Evolutionary conservation across 805 yeast genomes (phyloP).

Genomic region (Wickerhamiella bombiphila): DNA sequence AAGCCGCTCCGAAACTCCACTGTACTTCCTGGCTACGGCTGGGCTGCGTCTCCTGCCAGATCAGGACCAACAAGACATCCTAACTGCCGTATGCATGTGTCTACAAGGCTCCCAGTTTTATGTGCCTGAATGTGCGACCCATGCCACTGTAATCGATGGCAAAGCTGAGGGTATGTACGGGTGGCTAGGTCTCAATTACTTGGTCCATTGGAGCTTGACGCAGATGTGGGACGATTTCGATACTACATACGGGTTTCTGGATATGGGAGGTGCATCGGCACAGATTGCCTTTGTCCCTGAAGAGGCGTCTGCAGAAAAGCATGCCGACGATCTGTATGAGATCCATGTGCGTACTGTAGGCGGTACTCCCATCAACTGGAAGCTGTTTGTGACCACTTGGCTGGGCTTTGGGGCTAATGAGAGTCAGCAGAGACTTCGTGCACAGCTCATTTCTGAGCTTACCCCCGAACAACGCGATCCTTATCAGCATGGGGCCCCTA

Average conservation of each 20-base stretch:
- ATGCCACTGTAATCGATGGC: constrained; percentile 81
- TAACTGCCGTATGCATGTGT: constrained; percentile 45
- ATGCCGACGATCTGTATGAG: constrained; percentile 56
- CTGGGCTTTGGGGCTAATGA: constrained; percentile 95
- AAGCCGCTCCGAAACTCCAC: constrained; percentile 54
- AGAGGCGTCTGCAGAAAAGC: constrained; percentile 42
- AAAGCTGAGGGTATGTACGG: constrained; percentile 91
- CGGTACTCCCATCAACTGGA: constrained; percentile 64
- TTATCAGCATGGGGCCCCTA: constrained; percentile 7
- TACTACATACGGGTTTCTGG: constrained; percentile 75
- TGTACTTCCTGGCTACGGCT: constrained; percentile 88
- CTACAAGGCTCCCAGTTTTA: constrained; percentile 42
- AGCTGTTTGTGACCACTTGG: constrained; percentile 91
- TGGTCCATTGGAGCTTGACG: constrained; percentile 40
- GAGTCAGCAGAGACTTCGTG: constrained; percentile 60
- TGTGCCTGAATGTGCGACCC: constrained; percentile 45
- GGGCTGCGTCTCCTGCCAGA: constrained; percentile 76
- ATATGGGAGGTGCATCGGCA: constrained; percentile 98
- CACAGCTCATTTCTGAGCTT: constrained; percentile 23
- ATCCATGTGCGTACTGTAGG: constrained; percentile 52
- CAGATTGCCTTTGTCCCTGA: constrained; percentile 88
- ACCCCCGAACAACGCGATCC: constrained; percentile 6
- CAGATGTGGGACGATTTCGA: constrained; percentile 16
- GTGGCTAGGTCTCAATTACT: constrained; percentile 83
- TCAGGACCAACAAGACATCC: constrained; percentile 36